Percentiles rank a stretch among this genome's conserved stretches.
phyloP scores from a whole-genome alignment of 2,329 filamentous ascomycete species.

The Cylindrodendrum hubeiense region DNA sequence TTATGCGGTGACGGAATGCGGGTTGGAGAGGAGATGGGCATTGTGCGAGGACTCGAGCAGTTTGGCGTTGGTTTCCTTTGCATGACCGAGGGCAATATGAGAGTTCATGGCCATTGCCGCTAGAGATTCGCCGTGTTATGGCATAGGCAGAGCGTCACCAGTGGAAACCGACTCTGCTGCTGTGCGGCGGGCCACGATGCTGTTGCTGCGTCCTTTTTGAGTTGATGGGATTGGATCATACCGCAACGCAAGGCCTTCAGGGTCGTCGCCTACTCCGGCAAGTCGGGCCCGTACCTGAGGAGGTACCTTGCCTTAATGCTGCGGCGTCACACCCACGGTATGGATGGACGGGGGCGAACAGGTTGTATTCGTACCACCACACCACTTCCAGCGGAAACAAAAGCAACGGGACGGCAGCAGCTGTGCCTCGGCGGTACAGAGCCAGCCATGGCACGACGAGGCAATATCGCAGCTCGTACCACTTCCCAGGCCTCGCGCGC shows the following conservation, averaged over 20 bases:
- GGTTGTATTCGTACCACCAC: neutral
- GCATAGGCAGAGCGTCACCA: neutral
- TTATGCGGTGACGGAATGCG: slow-evolving; percentile 35
- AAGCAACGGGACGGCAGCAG: neutral
- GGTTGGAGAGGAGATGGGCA: slow-evolving; percentile 12
- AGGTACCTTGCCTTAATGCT: slow-evolving; percentile 2
- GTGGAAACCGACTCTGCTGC: slow-evolving; percentile 7
- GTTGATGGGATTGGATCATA: slow-evolving; percentile 11
- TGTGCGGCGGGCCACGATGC: neutral
- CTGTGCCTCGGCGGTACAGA: slow-evolving; percentile 1
- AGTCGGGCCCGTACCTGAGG: slow-evolving; percentile 16
- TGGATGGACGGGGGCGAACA: neutral
- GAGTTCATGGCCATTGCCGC: neutral
- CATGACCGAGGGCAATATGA: slow-evolving; percentile 23
- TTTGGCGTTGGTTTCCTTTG: slow-evolving; percentile 11
- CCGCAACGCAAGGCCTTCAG: neutral
- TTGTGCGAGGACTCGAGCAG: slow-evolving; percentile 2
- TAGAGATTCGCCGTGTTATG: neutral
- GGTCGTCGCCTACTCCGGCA: slow-evolving; percentile 11
- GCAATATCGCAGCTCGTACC: neutral
- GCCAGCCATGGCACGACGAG: neutral
- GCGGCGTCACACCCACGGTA: neutral
- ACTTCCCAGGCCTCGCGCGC: too few species aligned
- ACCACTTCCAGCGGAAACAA: neutral
- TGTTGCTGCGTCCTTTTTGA: slow-evolving; percentile 21